Evolutionary conservation across 2,329 filamentous ascomycete genomes (phyloP).

Genomic region (Lecanicillium sp.): DNA sequence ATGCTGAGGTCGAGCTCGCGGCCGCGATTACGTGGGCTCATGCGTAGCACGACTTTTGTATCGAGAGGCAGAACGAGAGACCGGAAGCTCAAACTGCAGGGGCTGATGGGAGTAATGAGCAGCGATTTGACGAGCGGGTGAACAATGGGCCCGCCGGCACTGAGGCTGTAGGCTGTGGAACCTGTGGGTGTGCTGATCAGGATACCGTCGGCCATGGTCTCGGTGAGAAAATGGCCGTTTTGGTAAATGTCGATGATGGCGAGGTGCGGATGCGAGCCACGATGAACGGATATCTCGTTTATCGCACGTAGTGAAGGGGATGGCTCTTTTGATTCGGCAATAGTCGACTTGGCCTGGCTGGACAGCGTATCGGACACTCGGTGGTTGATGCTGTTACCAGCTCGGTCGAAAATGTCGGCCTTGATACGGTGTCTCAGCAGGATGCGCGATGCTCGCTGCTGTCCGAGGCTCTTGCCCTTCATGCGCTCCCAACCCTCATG

Average conservation of each 20-base stretch:
- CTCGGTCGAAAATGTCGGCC: conserved; percentile 72
- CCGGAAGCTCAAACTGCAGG: conserved; percentile 84
- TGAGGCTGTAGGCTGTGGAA: conserved; percentile 92
- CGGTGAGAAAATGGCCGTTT: conserved; percentile 82
- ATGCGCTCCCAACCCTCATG: conserved; percentile 60
- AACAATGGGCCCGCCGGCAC: conserved; percentile 85
- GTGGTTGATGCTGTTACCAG: conserved; percentile 55
- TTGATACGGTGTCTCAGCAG: conserved; percentile 81
- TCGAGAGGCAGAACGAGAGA: conserved; percentile 84
- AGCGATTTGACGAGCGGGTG: conserved; percentile 87
- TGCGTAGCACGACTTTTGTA: conserved; percentile 72
- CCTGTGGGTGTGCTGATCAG: conserved; percentile 91
- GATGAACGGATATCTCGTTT: conserved; percentile 92
- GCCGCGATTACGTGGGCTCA: conserved; percentile 75
- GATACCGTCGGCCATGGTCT: conserved; percentile 92
- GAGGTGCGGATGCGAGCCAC: conserved; percentile 82
- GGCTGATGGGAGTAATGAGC: conserved; percentile 89
- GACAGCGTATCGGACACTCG: conserved; percentile 41
- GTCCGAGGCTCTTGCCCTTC: conserved; percentile 75
- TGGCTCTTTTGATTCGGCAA: conserved; percentile 30
- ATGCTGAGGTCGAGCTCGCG: conserved; percentile 74
- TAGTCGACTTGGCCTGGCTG: conserved; percentile 37
- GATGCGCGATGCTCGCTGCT: conserved; percentile 67
- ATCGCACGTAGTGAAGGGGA: conserved; percentile 61
- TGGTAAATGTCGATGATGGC: conserved; percentile 89